Percentiles rank a stretch among this genome's conserved stretches.
phyloP scores from a whole-genome alignment of 2,329 filamentous ascomycete species.

The Curvularia verruculosa region DNA sequence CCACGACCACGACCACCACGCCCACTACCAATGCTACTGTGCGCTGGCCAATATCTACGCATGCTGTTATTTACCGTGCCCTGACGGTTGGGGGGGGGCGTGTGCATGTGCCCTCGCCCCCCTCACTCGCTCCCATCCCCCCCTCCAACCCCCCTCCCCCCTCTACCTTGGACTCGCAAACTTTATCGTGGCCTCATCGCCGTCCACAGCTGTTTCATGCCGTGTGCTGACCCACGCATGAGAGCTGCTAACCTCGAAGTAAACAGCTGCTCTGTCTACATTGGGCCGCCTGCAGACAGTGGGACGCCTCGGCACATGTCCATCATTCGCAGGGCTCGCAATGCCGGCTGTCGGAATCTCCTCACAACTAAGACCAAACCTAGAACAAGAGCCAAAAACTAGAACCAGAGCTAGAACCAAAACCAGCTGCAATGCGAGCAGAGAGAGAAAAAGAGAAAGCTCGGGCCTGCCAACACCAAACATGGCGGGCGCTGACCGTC shows the following conservation, averaged over 20 bases:
- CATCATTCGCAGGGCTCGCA: conserved; percentile 20
- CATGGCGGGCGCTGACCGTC: not conserved
- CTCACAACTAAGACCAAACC: too few species aligned
- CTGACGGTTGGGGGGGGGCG: not conserved
- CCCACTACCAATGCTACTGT: not conserved
- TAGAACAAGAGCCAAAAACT: too few species aligned
- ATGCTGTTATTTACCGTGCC: not conserved
- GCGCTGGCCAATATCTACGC: not conserved
- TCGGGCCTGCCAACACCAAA: conserved; percentile 8
- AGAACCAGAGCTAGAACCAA: too few species aligned
- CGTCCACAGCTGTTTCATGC: conserved; percentile 22
- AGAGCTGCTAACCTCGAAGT: not conserved
- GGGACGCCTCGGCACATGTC: conserved; percentile 14
- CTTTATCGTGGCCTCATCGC: conserved; percentile 20
- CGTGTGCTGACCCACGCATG: conserved; percentile 24
- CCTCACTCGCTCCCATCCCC: too few species aligned
- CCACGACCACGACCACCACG: too few species aligned
- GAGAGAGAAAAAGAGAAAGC: conserved; percentile 3
- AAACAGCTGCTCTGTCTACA: conserved; percentile 22
- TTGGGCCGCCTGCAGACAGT: conserved; percentile 22
- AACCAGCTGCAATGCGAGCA: too few species aligned
- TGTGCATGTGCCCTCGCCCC: not conserved
- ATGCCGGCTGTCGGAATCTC: conserved; percentile 20
- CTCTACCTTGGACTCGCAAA: conserved; percentile 7
- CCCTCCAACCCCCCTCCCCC: not conserved